Base-by-base conservation (phyloP, 2,329 filamentous ascomycete species). In the Chaetomiaceae sp. region DNA sequence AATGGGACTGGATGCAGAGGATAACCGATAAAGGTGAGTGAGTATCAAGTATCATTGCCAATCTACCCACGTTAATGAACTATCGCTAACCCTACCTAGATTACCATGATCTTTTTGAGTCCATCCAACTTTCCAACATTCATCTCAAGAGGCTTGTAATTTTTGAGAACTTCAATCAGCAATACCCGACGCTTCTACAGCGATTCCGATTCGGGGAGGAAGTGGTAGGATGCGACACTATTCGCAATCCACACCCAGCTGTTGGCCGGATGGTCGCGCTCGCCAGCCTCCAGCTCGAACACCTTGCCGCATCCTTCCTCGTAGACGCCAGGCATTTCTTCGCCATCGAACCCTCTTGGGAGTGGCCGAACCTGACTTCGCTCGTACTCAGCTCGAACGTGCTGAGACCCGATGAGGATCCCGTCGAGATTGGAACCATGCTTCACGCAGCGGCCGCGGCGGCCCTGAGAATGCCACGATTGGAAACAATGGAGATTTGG, bases 401-500 rank as follows among this genome's bases (percentile, higher is more conserved):
- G 16, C 43, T 46, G 8, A n/a, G 14, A 18, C 43, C 43, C 18
- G 30, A 16, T 14, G 43, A 25, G 16, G 20, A 34, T 33, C 18
- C 18, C 7, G 9, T 16, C 18, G 4, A 23, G 30, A 46, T 46
- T 25, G 32, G 11, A 34, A 30, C 29, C 2, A 14, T 46, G 30
- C 43, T 46, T 36, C 43, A n/a, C 6, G 43, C 29, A 14, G 43
- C 43, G 13, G 43, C 43, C 8, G 30, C 30, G n/a, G 30, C 43
- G 30, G 43, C 43, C 30, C 21, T 46, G 30, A 46, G 11, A 10
- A 46, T 46, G 43, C 43, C 30, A 16, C 16, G 29, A 21, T 30
- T 46, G 43, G 20, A 46, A 34, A 46, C 16, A 11, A 46, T 46
- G 43, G 43, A 46, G 30, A 36, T 46, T 7, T 46, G 43, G 43